phyloP scores from a whole-genome alignment of 495 filamentous ascomycete species.

The Xylaria telfairii region DNA sequence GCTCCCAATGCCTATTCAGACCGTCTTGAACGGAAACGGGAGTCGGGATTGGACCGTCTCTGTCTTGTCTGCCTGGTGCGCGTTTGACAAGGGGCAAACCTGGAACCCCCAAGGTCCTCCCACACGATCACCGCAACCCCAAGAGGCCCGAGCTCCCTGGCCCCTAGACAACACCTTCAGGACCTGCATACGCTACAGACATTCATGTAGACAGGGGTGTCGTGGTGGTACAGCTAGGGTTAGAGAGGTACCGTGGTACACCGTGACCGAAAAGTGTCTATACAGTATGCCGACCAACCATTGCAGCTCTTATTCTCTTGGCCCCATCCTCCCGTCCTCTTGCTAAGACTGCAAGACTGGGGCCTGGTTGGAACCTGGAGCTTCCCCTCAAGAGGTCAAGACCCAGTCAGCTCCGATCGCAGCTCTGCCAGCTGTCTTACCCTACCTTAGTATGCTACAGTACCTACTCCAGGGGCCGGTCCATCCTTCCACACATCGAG shows the following conservation, averaged over 20 bases:
- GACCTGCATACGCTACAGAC: neutral
- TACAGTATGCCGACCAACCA: constrained; percentile 10
- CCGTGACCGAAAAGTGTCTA: neutral
- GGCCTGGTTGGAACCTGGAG: constrained; percentile 12
- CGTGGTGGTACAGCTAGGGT: neutral
- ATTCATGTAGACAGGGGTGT: constrained; percentile 5
- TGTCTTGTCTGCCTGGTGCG: neutral
- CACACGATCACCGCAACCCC: neutral
- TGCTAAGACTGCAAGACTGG: constrained; percentile 4
- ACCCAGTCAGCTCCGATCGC: constrained; percentile 7
- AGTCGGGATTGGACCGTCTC: neutral
- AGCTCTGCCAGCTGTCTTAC: constrained; percentile 6
- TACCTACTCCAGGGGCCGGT: constrained; percentile 13
- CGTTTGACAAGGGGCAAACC: constrained; percentile 8
- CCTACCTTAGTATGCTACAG: neutral
- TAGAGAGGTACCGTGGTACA: neutral
- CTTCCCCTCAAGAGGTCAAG: constrained; percentile 18
- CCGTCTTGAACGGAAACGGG: neutral
- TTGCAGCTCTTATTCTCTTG: neutral
- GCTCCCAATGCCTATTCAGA: neutral
- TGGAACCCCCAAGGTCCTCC: constrained; percentile 12
- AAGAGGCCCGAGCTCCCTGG: constrained; percentile 16
- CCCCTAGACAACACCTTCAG: neutral
- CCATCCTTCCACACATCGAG: constrained; percentile 5
- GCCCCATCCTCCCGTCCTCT: constrained; percentile 5